Percentiles rank a stretch among this genome's conserved stretches.
Evolutionary conservation across 352 stramenopile species (phyloP).

Genomic region (Elongisporangium anandrum): DNA sequence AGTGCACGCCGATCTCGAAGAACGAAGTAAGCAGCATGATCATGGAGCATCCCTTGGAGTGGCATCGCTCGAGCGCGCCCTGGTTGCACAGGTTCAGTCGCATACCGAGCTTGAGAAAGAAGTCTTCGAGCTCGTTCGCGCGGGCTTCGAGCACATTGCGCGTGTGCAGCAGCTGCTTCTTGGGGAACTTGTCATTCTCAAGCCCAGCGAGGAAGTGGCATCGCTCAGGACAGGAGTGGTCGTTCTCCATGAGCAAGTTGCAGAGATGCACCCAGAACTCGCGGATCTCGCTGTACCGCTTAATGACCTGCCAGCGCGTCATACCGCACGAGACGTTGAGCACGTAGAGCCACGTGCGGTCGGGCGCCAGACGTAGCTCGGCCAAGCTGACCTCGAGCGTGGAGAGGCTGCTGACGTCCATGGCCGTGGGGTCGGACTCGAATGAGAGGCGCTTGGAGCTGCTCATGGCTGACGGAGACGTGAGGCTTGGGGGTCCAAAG

Average conservation of each 20-base stretch:
- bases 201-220: constrained; percentile 65
- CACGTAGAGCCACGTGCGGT: constrained; percentile 66
- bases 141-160: constrained; percentile 54
- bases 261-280: constrained; percentile 56
- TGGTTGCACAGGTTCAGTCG: constrained; percentile 61
- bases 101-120: constrained; percentile 64
- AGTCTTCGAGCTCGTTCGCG: constrained; percentile 44
- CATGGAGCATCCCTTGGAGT: constrained; percentile 35
- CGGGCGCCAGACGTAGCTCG: constrained; percentile 46
- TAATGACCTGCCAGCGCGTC: constrained; percentile 43
- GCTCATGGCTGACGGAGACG: background rate
- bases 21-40: constrained; percentile 41
- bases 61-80: constrained; percentile 35
- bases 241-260: constrained; percentile 22
- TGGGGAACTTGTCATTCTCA: constrained; percentile 72
- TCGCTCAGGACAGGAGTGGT: constrained; percentile 39
- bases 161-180: constrained; percentile 68
- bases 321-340: constrained; percentile 48
- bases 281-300: constrained; percentile 74
- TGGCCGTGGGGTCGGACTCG: constrained; percentile 10
- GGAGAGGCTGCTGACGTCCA: constrained; percentile 25
- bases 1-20: constrained; percentile 36
- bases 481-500: background rate
- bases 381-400: constrained; percentile 47
- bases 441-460: constrained; percentile 18